These are phyloP conservation scores for Cadophora malorum DNA, from an alignment of 2,329 filamentous ascomycete species.

Conservation along the genomic window DNA sequence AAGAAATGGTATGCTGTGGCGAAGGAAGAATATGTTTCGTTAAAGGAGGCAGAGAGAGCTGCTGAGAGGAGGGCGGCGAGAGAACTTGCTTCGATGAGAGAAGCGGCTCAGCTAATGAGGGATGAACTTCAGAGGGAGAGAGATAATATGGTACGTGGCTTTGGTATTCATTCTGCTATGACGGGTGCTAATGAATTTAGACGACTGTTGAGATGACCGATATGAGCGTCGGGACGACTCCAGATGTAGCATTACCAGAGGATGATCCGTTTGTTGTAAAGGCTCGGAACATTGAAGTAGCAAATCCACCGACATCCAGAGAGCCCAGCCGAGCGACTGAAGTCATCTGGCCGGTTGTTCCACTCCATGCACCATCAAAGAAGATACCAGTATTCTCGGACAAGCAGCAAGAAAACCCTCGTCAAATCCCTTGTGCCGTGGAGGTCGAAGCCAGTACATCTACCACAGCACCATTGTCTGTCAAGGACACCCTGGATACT, in stretches of 20 bases:
- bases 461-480: not conserved
- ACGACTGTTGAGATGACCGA: not conserved
- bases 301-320: not conserved
- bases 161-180: not conserved
- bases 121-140: constrained; percentile 5
- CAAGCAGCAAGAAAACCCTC: not conserved
- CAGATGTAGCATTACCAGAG: too few relatives aligned
- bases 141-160: constrained; percentile 2
- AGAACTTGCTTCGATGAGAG: not conserved
- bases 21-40: not conserved
- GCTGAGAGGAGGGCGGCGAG: not conserved
- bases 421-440: not conserved
- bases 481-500: not conserved
- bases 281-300: not conserved
- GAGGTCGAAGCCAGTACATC: not conserved
- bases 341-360: not conserved
- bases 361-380: not conserved
- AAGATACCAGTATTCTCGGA: constrained; percentile 14
- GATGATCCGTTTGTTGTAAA: not conserved
- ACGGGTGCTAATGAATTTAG: not conserved
- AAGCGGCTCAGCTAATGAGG: constrained; percentile 10
- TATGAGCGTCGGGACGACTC: not conserved
- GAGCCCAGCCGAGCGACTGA: not conserved
- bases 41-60: not conserved
- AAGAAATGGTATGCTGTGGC: constrained; percentile 14